Conservation (phyloP, 2,329 filamentous ascomycete genomes). For the Beauveria sp. region DNA sequence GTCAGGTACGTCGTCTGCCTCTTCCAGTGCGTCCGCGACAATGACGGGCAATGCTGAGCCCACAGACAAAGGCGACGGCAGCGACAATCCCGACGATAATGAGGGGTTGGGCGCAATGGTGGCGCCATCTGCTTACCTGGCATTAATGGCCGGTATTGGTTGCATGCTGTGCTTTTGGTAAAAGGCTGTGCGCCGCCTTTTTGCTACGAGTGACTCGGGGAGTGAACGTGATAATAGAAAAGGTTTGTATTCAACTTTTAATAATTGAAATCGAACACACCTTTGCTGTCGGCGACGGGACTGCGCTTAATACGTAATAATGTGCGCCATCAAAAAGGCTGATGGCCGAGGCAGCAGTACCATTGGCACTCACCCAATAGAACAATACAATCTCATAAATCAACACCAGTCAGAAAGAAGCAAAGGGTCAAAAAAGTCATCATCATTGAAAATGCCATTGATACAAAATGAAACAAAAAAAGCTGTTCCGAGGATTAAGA, state of each 20-base stretch:
- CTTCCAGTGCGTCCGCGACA: neutral
- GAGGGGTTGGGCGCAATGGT: neutral
- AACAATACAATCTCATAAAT: too few species aligned
- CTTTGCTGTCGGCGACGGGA: too few species aligned
- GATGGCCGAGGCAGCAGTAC: too few species aligned
- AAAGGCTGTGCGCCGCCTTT: neutral
- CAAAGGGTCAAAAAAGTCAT: neutral
- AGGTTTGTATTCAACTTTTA: neutral
- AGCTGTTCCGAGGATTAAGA: neutral
- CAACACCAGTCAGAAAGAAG: too few species aligned
- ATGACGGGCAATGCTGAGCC: slow-evolving; percentile 2
- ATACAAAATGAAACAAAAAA: neutral
- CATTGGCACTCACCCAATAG: too few species aligned
- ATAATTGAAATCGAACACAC: neutral
- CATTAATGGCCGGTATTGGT: neutral
- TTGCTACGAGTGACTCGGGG: too few species aligned
- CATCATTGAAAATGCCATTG: neutral
- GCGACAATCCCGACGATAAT: neutral
- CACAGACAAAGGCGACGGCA: neutral
- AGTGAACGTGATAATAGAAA: too few species aligned
- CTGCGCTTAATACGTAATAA: too few species aligned
- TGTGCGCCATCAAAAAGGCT: too few species aligned
- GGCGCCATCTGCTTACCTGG: neutral
- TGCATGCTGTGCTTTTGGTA: neutral
- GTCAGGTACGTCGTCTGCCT: slow-evolving; percentile 4